Evolutionary conservation across 2,329 filamentous ascomycete genomes (phyloP).

Genomic region (Monosporascus cannonballus): DNA sequence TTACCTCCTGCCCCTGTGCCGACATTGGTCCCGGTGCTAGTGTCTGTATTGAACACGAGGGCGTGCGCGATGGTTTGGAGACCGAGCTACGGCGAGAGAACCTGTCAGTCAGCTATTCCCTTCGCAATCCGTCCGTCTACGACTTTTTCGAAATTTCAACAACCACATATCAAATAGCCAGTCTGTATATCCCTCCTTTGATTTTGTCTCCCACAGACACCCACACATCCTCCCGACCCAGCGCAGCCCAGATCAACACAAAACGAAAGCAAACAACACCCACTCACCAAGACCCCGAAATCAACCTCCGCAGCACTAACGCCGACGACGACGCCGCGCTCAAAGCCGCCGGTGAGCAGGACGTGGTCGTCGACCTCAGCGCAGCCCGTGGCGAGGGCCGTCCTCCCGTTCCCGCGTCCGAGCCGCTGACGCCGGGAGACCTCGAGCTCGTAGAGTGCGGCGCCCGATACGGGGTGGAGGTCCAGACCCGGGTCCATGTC

Average conservation of each 20-base stretch:
- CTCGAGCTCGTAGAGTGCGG: constrained; percentile 35
- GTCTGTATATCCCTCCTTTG: not conserved
- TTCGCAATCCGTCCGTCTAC: not conserved
- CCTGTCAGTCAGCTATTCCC: not conserved
- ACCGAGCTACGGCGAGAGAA: constrained; percentile 26
- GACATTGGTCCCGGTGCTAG: not conserved
- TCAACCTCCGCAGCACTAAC: constrained; percentile 46
- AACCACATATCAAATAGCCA: too few species aligned
- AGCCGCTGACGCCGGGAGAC: constrained; percentile 3
- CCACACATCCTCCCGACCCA: not conserved
- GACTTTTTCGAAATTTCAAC: too few species aligned
- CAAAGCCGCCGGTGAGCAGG: constrained; percentile 38
- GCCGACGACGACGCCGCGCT: constrained; percentile 46
- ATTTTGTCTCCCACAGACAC: not conserved
- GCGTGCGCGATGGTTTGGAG: constrained; percentile 40
- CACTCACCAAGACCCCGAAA: constrained; percentile 40
- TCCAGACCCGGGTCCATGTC: constrained; percentile 3
- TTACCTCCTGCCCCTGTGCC: too few species aligned
- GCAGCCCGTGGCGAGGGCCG: constrained; percentile 35
- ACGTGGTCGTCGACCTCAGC: constrained; percentile 41
- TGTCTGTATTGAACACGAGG: constrained; percentile 23
- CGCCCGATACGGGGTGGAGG: constrained; percentile 39
- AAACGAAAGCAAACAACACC: constrained; percentile 5
- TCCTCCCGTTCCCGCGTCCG: constrained; percentile 30
- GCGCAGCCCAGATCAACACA: not conserved